Evolutionary conservation across 768 basidiomycete genomes (phyloP).

Genomic region (Suillus subaureus): DNA sequence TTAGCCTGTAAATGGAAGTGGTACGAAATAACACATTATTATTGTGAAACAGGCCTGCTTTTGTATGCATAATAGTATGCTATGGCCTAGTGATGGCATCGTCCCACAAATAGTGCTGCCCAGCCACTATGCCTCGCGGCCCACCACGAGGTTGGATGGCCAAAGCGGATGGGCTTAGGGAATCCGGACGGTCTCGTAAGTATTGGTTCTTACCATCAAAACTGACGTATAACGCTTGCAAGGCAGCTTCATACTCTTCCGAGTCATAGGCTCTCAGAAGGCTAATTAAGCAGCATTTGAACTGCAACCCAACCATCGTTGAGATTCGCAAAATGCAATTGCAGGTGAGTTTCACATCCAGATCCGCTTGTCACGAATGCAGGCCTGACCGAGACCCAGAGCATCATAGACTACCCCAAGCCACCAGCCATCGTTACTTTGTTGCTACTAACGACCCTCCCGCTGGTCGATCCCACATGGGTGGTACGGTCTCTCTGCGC

Average conservation of each 20-base stretch:
- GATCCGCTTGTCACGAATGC: neutral
- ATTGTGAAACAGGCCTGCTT: neutral
- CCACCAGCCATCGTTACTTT: slow-evolving; percentile 13
- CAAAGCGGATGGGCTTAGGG: slow-evolving; percentile 4
- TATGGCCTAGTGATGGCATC: no score
- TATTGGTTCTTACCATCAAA: neutral
- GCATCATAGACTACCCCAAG: neutral
- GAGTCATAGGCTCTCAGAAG: neutral
- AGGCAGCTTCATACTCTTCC: neutral
- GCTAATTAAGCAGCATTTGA: neutral
- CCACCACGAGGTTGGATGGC: neutral
- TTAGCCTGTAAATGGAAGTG: neutral
- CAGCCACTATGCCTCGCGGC: slow-evolving; percentile 6
- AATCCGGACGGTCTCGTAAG: neutral
- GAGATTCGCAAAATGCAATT: neutral
- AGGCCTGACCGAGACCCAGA: neutral
- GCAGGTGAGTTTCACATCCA: neutral
- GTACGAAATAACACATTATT: neutral
- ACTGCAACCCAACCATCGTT: neutral
- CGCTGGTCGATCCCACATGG: slow-evolving; percentile 9
- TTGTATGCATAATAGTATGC: neutral
- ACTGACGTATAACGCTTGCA: slow-evolving; percentile 1
- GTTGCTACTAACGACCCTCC: slow-evolving; percentile 15
- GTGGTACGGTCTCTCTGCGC: slow-evolving; percentile 11
- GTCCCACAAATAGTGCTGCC: neutral